Base-by-base conservation (phyloP, 371 early-diverging fungal species). In the Apophysomyces trapeziformis region DNA sequence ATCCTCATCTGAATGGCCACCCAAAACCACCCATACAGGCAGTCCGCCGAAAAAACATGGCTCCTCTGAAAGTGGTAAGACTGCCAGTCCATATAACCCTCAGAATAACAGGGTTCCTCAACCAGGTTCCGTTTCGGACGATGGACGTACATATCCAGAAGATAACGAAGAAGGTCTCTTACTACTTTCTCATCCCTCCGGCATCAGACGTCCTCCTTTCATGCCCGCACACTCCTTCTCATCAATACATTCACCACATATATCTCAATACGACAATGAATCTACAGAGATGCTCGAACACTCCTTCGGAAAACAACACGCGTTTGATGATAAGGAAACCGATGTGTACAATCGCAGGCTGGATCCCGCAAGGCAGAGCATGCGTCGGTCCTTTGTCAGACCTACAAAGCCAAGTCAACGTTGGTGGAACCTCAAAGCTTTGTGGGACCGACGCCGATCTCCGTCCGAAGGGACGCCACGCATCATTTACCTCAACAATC, bases 401-500 rank as follows among this genome's bases (percentile, higher is more conserved):
- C 59, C 35, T 41, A 58, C 36, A 46, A 46, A 54, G 36, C 57
- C 60, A 44, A 61, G 13, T 9, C 32, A 59, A 7, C 35, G 35
- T 16, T 50, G 54, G 54, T 50, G 35, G 63, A 57, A 63, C 56
- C 56, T 38, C 18, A 63, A 56, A 38, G 39, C 21, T 36, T 56
- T 43, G 18, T 56, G 50, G 63, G 56, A 63, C 32, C 38, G 57
- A 38, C 50, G 50, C 37, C 38, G 50, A 39, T 56, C 57, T 14
- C 56, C 56, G 32, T 39, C 63, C 13, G 60, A 50, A 46, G 61
- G 57, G 39, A 60, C 71, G 45, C 87, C 84, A 64, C 89, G 97
- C 16, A 82, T 87, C 60, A 92, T 97, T 69, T 87, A 95, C 70
- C 80, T 97, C 58, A 95, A 96, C 74, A 89, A 92, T 63, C 74